A percentile compares a stretch with the other conserved stretches of the same genome.
Evolutionary conservation across 2,329 filamentous ascomycete species (phyloP).

Genomic region (Furcasterigmium furcatum): DNA sequence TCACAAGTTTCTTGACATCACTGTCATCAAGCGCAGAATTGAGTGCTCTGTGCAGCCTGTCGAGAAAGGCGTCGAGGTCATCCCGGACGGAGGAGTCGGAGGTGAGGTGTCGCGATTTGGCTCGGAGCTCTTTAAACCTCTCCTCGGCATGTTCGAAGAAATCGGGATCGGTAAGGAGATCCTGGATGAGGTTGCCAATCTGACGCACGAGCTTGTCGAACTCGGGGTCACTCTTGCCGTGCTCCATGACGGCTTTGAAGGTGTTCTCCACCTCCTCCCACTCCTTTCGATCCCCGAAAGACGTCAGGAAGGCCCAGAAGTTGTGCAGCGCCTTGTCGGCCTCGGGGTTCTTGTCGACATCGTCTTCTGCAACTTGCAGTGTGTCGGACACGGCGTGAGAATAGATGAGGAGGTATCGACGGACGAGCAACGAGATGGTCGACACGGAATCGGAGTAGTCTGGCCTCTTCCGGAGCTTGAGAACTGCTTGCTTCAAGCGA

Average conservation of each 20-base stretch:
- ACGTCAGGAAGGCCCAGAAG: conserved; percentile 76
- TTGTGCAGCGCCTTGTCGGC: conserved; percentile 74
- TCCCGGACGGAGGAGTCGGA: conserved; percentile 65
- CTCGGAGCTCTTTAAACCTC: conserved; percentile 46
- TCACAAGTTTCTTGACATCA: conserved; percentile 66
- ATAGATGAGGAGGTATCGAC: conserved; percentile 76
- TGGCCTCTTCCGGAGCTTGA: conserved; percentile 68
- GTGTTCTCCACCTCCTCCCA: conserved; percentile 74
- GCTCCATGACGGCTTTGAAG: conserved; percentile 68
- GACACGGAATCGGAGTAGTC: conserved; percentile 89
- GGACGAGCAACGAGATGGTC: conserved; percentile 69
- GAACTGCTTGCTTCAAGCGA: conserved; percentile 73
- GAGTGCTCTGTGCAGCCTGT: conserved; percentile 65
- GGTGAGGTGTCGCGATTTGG: conserved; percentile 59
- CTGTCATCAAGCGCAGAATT: conserved; percentile 67
- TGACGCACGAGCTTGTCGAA: conserved; percentile 77
- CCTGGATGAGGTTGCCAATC: conserved; percentile 70
- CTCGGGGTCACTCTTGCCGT: conserved; percentile 74
- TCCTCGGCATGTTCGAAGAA: conserved; percentile 75
- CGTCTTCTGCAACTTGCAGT: conserved; percentile 62
- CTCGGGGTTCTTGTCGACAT: conserved; percentile 69
- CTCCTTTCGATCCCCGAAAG: conserved; percentile 69
- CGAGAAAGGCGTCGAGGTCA: conserved; percentile 70
- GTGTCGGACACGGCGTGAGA: conserved; percentile 69
- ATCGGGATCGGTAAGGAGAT: conserved; percentile 78